Base-by-base conservation (phyloP, 2,329 filamentous ascomycete species). In the Fusarium albidum region DNA sequence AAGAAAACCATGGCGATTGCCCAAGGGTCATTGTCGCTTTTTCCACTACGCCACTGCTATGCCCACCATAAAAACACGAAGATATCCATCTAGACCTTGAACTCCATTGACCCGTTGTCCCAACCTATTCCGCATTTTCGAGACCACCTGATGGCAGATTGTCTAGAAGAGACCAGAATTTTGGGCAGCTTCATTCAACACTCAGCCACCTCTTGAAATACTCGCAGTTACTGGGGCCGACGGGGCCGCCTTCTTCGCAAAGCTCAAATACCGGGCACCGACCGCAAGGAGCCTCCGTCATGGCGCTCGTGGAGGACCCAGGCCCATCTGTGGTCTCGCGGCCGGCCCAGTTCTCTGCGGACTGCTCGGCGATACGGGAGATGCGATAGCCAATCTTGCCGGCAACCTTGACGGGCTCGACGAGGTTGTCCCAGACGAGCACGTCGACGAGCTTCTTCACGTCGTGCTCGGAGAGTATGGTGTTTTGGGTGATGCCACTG, bases 211-310 rank as follows among this genome's bases (percentile, higher is more conserved):
- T 84, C 59, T 90, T 84, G 69, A 96, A 97, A 70, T 99, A 99
- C 47, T 92, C 89, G 73, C 95, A 99, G 43, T 89, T 96, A 61
- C 86, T 89, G 0, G 94, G 91, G 67, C 89, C 96, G 17, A 99
- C 92, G 0, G 92, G 91, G 0, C 94, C 94, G 7, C 92, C 92
- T 55, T 96, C 91, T 61, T 91, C 89, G 71, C 95, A 99, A 3
- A 98, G 81, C 52, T 95, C 89, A 71, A 96, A 96, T 3, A 97
- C 94, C 0, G 95, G 95, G 73, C 95, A 99, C 49, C 86, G 82
- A 3, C 94, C 93, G 72, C 95, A 99, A 1, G 95, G 95, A 3
- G 89, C 88, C 72, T 97, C 92, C 2, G 91, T 96, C 62, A 94
- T 85, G 4, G 90, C 90, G 64, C 93, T 96, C 62, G 81, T 68